phyloP scores from a whole-genome alignment of 768 basidiomycete species.

The Grammothele lineata region DNA sequence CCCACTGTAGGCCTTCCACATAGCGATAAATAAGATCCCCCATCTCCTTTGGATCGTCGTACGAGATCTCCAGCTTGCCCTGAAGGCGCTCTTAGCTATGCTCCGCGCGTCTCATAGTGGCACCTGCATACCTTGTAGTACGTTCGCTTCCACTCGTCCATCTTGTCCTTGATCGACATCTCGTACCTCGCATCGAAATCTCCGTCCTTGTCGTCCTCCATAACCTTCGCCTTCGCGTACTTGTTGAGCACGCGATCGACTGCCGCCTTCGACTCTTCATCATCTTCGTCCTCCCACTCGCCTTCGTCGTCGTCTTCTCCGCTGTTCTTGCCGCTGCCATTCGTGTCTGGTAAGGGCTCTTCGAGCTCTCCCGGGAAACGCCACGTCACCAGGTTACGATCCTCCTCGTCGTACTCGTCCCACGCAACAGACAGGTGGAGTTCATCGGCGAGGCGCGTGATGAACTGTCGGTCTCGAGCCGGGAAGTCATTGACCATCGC shows the following conservation, averaged over 20 bases:
- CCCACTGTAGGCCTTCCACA: constrained; percentile 96
- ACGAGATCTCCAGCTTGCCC: constrained; percentile 86
- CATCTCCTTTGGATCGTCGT: constrained; percentile 64
- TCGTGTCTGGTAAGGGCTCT: constrained; percentile 32
- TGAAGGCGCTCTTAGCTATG: constrained; percentile 30
- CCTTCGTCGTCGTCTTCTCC: constrained; percentile 52
- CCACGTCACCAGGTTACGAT: constrained; percentile 71
- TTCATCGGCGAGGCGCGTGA: constrained; percentile 69
- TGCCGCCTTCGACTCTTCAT: constrained; percentile 68
- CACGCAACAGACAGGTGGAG: constrained; percentile 79
- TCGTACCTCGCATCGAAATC: constrained; percentile 81
- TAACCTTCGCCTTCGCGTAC: constrained; percentile 80
- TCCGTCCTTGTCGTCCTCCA: constrained; percentile 64
- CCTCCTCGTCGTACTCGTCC: constrained; percentile 90
- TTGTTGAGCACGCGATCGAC: constrained; percentile 81
- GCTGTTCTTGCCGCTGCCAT: constrained; percentile 28
- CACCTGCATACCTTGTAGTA: constrained; percentile 90
- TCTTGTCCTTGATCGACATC: constrained; percentile 67
- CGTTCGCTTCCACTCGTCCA: constrained; percentile 86
- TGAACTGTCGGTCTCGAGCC: constrained; percentile 76
- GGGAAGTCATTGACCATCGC: constrained; percentile 76
- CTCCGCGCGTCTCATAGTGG: no score
- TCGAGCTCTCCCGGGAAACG: constrained; percentile 46
- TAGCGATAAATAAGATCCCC: constrained; percentile 73
- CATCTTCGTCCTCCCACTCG: constrained; percentile 52